phyloP scores from a whole-genome alignment of 768 basidiomycete species.

The Saitozyma podzolica region DNA sequence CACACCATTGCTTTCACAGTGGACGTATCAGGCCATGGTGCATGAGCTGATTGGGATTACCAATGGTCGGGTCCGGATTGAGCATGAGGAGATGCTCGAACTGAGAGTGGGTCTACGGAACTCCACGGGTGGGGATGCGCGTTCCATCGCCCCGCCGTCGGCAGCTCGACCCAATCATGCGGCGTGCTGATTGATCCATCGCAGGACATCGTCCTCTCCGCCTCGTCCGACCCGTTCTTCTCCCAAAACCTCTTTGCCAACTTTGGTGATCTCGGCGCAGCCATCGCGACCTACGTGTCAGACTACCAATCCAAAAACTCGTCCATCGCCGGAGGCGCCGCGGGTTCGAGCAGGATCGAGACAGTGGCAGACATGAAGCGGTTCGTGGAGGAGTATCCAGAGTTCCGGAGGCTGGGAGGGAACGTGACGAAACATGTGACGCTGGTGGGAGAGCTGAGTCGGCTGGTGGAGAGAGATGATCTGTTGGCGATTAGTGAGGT shows the following conservation, averaged over 20 bases:
- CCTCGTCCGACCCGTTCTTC: slow-evolving; percentile 91
- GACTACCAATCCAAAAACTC: slow-evolving; percentile 63
- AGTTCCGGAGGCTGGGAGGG: slow-evolving; percentile 91
- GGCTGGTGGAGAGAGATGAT: slow-evolving; percentile 80
- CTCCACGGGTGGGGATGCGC: not conserved
- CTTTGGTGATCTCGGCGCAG: slow-evolving; percentile 92
- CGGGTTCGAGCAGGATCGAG: slow-evolving; percentile 72
- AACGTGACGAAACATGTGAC: slow-evolving; percentile 99
- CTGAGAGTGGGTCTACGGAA: slow-evolving; percentile 63
- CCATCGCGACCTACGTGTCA: slow-evolving; percentile 87
- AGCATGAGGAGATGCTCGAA: slow-evolving; percentile 83
- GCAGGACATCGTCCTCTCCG: slow-evolving; percentile 90
- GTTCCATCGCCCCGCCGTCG: not conserved
- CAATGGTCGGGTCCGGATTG: slow-evolving; percentile 83
- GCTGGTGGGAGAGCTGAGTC: slow-evolving; percentile 89
- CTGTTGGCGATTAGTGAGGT: slow-evolving; percentile 88
- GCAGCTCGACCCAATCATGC: no score
- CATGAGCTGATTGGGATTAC: slow-evolving; percentile 91
- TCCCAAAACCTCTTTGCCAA: slow-evolving; percentile 85
- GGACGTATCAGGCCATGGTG: slow-evolving; percentile 99
- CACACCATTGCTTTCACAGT: slow-evolving; percentile 91
- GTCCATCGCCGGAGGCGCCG: slow-evolving; percentile 56
- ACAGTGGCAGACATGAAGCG: slow-evolving; percentile 96
- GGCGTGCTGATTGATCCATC: not conserved
- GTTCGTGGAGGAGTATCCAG: slow-evolving; percentile 97